Conservation (phyloP, 768 basidiomycete species). For the Boletus pseudopeckii region DNA sequence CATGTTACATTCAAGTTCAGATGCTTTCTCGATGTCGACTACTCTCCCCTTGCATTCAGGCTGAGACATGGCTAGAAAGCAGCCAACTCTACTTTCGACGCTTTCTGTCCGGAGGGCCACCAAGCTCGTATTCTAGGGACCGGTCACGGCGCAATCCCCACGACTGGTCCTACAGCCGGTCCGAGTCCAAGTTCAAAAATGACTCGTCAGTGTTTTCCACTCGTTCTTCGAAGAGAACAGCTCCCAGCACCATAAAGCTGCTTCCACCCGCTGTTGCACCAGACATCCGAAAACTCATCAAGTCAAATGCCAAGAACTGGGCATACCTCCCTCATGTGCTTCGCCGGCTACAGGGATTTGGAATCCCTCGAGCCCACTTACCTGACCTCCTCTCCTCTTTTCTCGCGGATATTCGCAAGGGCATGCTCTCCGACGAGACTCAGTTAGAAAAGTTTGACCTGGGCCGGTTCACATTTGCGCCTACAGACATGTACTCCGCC, state of each 20-base stretch:
- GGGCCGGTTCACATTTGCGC: constrained; percentile 39
- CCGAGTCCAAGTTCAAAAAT: not conserved
- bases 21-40: constrained; percentile 26
- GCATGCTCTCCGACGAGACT: constrained; percentile 20
- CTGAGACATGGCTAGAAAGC: constrained; percentile 18
- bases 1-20: not conserved
- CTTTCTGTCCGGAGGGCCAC: constrained; percentile 4
- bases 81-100: constrained; percentile 21
- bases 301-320: constrained; percentile 41
- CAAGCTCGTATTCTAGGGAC: not conserved
- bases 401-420: constrained; percentile 35
- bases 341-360: constrained; percentile 45
- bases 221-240: not conserved
- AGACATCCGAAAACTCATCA: constrained; percentile 30
- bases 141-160: not conserved
- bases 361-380: constrained; percentile 41
- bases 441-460: constrained; percentile 36
- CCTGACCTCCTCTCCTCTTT: constrained; percentile 43
- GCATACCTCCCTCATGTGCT: constrained; percentile 28
- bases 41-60: constrained; percentile 7
- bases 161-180: constrained; percentile 1
- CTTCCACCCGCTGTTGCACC: not conserved
- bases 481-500: constrained; percentile 24
- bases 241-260: not conserved
- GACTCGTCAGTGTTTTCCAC: not conserved